phyloP scores from a whole-genome alignment of 805 yeast genomes.

The Schizosaccharomyces octosporus region DNA sequence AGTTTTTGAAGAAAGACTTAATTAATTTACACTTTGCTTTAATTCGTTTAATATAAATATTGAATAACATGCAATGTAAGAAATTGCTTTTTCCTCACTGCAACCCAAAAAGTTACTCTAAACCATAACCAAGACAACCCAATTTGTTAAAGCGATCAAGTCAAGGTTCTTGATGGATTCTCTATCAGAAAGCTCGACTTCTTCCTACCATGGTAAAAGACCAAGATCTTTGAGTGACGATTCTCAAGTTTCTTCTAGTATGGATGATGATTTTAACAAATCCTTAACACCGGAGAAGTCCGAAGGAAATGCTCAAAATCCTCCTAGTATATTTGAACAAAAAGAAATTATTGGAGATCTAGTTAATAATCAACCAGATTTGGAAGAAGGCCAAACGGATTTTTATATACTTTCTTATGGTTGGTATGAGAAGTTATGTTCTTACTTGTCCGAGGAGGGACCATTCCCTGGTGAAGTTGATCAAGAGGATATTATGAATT shows the following conservation, averaged over 20 bases:
- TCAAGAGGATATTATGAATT: conserved; percentile 5
- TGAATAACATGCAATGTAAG: too few relatives aligned
- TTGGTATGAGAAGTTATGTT: neutral
- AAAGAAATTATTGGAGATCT: neutral
- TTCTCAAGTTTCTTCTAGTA: neutral
- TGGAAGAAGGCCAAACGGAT: neutral
- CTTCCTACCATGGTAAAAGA: neutral
- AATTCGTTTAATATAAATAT: too few relatives aligned
- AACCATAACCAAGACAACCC: conserved; percentile 2
- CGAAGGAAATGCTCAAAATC: neutral
- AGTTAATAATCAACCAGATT: neutral
- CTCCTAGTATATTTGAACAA: neutral
- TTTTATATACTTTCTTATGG: neutral
- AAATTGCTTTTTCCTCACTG: too few relatives aligned
- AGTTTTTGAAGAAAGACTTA: too few relatives aligned
- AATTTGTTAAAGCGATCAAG: conserved; percentile 34
- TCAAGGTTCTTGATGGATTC: neutral
- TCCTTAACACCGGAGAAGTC: neutral
- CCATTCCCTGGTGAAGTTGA: conserved; percentile 6
- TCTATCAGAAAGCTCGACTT: neutral
- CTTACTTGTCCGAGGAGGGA: neutral
- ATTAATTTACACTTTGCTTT: too few relatives aligned
- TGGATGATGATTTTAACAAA: neutral
- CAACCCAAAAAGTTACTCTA: too few relatives aligned
- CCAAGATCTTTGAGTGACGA: neutral